phyloP scores from a whole-genome alignment of 2,329 filamentous ascomycete species.

The Talaromyces sp. region DNA sequence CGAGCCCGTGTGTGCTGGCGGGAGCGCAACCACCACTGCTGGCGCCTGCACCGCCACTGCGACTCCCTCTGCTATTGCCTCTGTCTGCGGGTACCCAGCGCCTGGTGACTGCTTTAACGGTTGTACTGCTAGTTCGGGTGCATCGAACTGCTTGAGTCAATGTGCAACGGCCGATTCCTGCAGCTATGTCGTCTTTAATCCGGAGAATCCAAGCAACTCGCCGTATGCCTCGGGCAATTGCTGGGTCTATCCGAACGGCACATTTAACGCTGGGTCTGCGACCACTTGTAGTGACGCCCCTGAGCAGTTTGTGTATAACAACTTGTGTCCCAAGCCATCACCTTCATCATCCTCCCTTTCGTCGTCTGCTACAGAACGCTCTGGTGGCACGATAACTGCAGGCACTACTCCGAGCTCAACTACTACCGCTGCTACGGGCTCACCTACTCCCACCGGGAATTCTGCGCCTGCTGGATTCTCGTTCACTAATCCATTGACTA shows the following conservation, averaged over 20 bases:
- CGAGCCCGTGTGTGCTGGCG: conserved; percentile 19
- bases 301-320: conserved; percentile 27
- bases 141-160: conserved; percentile 20
- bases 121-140: conserved; percentile 13
- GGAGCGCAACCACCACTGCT: conserved; percentile 18
- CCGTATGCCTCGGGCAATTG: conserved; percentile 22
- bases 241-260: conserved; percentile 28
- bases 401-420: conserved; percentile 5
- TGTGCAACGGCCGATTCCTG: conserved; percentile 24
- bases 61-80: conserved; percentile 25
- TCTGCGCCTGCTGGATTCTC: conserved; percentile 17
- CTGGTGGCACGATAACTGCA: conserved; percentile 13
- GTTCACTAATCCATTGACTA: conserved; percentile 15
- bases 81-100: conserved; percentile 26
- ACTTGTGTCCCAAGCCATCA: conserved; percentile 25
- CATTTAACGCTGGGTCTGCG: conserved; percentile 18
- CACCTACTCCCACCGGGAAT: conserved; percentile 15
- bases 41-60: conserved; percentile 23
- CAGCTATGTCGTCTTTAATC: conserved; percentile 25
- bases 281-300: conserved; percentile 20
- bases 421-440: conserved; percentile 7
- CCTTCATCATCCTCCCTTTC: conserved; percentile 15
- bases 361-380: conserved; percentile 9
- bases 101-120: conserved; percentile 19
- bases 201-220: conserved; percentile 15